Base-by-base conservation (phyloP, 2,329 filamentous ascomycete genomes). In the Aaosphaeria arxii region DNA sequence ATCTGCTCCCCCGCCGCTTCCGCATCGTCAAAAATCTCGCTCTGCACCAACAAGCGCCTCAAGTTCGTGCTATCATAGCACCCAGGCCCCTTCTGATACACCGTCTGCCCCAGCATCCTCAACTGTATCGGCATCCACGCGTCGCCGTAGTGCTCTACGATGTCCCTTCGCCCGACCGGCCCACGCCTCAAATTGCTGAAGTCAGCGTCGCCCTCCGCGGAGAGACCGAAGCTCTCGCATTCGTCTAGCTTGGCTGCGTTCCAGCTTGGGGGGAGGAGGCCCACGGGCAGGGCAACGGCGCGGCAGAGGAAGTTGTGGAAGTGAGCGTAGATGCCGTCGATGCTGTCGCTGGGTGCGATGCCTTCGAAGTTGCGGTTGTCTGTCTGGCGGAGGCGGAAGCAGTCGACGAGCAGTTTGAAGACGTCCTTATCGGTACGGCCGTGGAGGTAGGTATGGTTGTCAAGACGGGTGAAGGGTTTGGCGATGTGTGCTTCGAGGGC, bases 371-470 rank as follows among this genome's bases (percentile, higher is more conserved):
- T 58, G 46, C 47, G 48, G 24, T 54, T 50, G 44, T 66, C 62
- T 17, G 43, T 50, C 36, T 57, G 48, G n/a, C 57, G 57, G 38
- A 66, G 53, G 40, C 62, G 60, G 50, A 58, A 66, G 31, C 53
- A 50, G 48, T 67, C 61, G 49, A 69, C 58, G 44, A 66, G 58
- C 7, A 68, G 52, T 42, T 61, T 61, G 54, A 54, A 67, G 5
- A 59, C 54, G 31, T 65, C 62, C 17, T 43, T 48, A 28, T 63
- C 49, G 1, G 58, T 48, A 5, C 59, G 55, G 42, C 61, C 54
- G 48, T 66, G 55, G 13, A 68, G 52, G 36, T 58, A 65, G 2
- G 53, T 61, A 7, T 53, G 46, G 1, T 55, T 29, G 2, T 63
- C 50, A 29, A 65, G 53, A 7, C 44, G 41, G 4, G 48, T 57